phyloP scores from a whole-genome alignment of 192 early-diverging fungal species.

The Entomortierella parvispora region DNA sequence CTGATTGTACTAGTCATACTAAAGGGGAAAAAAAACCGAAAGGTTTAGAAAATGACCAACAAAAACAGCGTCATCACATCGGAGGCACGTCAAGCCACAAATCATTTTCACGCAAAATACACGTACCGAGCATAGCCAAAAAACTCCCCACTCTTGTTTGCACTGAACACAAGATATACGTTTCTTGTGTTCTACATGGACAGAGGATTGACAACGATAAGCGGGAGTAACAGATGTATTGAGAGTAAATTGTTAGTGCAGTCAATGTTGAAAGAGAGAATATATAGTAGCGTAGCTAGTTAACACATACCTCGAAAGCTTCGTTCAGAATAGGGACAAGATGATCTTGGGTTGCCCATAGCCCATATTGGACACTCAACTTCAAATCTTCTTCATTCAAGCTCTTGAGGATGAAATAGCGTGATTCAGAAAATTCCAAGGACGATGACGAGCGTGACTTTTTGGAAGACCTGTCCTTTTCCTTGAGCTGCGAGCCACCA shows the following conservation, averaged over 20 bases:
- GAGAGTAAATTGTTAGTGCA: not conserved
- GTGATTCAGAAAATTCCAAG: constrained; percentile 28
- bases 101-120: too few species aligned
- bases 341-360: constrained; percentile 63
- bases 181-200: constrained; percentile 44
- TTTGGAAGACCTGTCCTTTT: constrained; percentile 7
- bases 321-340: constrained; percentile 59
- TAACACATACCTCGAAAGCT: constrained; percentile 48
- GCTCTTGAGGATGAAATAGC: constrained; percentile 61
- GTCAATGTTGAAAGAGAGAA: not conserved
- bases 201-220: not conserved
- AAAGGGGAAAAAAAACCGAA: not conserved
- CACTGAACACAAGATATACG: constrained; percentile 62
- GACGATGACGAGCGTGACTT: constrained; percentile 46
- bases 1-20: constrained; percentile 52
- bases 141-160: constrained; percentile 64
- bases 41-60: not conserved
- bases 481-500: not conserved
- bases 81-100: too few species aligned
- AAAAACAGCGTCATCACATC: too few species aligned
- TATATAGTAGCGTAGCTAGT: not conserved
- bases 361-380: constrained; percentile 56
- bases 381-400: constrained; percentile 63
- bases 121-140: constrained; percentile 61
- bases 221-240: not conserved